Evolutionary conservation across 75 land plant genomes (phyloP).

Genomic region (Pinus taeda): DNA sequence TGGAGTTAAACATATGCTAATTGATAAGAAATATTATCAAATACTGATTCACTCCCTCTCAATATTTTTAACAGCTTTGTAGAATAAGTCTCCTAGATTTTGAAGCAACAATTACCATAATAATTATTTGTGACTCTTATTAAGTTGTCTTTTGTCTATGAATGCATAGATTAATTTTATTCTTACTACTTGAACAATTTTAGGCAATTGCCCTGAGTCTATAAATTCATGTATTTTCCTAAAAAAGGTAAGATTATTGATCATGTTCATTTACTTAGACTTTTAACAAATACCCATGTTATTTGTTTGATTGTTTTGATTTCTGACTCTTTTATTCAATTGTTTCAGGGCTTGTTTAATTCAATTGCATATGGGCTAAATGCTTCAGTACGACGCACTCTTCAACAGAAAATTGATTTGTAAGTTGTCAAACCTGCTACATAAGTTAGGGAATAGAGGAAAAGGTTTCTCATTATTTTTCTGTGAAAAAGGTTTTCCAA

Average conservation of each 20-base stretch:
- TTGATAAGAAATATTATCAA: too few relatives aligned
- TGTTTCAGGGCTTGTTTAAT: constrained; percentile 77
- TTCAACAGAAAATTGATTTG: constrained; percentile 68
- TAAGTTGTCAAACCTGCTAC: constrained; percentile 32
- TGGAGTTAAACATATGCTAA: too few relatives aligned
- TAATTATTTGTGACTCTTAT: too few relatives aligned
- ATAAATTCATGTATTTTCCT: not conserved
- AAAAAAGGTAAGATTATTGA: not conserved
- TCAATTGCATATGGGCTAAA: constrained; percentile 95
- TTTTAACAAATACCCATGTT: not conserved
- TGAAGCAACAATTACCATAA: too few relatives aligned
- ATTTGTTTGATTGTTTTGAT: not conserved
- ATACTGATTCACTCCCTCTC: too few relatives aligned
- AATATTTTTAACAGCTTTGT: too few relatives aligned
- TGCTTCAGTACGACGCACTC: constrained; percentile 80
- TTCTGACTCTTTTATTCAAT: constrained; percentile 1
- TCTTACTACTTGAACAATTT: too few relatives aligned
- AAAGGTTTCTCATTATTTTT: not conserved
- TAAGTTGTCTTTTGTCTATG: too few relatives aligned
- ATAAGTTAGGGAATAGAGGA: not conserved
- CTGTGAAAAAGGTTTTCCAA: too few relatives aligned
- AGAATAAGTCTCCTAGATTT: too few relatives aligned
- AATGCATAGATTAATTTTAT: too few relatives aligned
- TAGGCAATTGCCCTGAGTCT: not conserved
- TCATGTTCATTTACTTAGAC: not conserved